phyloP scores from a whole-genome alignment of 805 yeast genomes.

The Dipodascus albidus region DNA sequence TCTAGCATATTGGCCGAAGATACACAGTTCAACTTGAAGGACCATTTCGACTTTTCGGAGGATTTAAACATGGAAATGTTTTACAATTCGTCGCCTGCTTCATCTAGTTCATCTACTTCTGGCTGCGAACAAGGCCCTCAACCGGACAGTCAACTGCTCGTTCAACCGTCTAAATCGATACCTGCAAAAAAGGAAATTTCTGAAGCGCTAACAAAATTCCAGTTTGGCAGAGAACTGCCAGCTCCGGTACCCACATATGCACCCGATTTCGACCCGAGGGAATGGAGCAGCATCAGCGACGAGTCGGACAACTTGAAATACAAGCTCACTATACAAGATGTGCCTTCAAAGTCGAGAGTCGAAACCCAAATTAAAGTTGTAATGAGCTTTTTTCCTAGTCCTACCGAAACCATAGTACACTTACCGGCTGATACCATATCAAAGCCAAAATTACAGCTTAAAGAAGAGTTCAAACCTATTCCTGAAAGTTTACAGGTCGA shows the following conservation, averaged over 20 bases:
- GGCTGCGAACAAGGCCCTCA: not conserved
- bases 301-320: slow-evolving; percentile 4
- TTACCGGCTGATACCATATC: slow-evolving; percentile 82
- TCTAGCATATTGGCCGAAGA: not conserved
- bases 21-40: not conserved
- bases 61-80: slow-evolving; percentile 17
- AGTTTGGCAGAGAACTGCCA: not conserved
- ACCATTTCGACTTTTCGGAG: slow-evolving; percentile 15
- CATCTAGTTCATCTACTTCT: not conserved
- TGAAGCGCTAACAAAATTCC: not conserved
- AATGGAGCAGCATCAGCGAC: slow-evolving; percentile 7
- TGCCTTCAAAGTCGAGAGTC: slow-evolving; percentile 80
- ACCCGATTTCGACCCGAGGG: slow-evolving; percentile 9
- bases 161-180: not conserved
- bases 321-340: slow-evolving; percentile 33
- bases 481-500: slow-evolving; percentile 39
- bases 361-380: slow-evolving; percentile 88
- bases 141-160: no score
- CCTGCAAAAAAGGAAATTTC: not conserved
- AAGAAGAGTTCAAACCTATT: slow-evolving; percentile 19
- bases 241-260: not conserved
- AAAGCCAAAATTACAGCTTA: slow-evolving; percentile 69
- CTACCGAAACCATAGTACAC: slow-evolving; percentile 60
- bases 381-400: slow-evolving; percentile 62
- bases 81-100: not conserved